Base-by-base conservation (phyloP, 1,284 basidiomycete species). In the Papiliotrema nemorosa region DNA sequence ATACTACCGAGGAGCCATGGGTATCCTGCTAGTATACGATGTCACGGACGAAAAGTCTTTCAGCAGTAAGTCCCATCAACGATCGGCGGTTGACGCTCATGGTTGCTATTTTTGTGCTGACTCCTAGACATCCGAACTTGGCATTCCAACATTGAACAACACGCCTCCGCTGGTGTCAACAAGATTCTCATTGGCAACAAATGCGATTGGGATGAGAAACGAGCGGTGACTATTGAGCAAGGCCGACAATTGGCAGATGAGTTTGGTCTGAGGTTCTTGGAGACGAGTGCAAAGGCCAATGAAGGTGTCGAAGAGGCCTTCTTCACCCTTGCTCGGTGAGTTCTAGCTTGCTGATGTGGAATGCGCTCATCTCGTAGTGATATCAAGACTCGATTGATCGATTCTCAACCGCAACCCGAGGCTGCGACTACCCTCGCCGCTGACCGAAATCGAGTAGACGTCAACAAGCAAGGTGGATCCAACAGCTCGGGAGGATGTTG, bases 1-100 rank as follows among this genome's bases (percentile, higher is more conserved):
- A n/a, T 99, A 99, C 78, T 99, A 99, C 80, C 87, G 96, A 63
- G 96, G 96, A 40, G 96, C 96, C 16, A 98, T 98, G 94, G 96
- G 96, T 49, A 99, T 98, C 68, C 80, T 99, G 50, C 82, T 99
- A 53, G 94, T 98, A 5, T 99, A 97, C 76, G 96, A 98, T 72
- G 92, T 98, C 36, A 98, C 96, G 26, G 94, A 98, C 75, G 91
- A 97, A 76, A 86, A 89, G 66, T 96, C 90, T 24, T 99, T 98
- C 79, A 88, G 91, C 73, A 97, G 94, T 72, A 14, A 26, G 10
- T 4, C 29, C 24, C 16, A 5, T 41, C 39, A n/a, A n/a, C n/a
- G n/a, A n/a, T 41, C 24, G 10, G 5, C 24, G 42, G 36, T 22
- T 47, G n/a, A n/a, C n/a, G n/a, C n/a, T n/a, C n/a, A n/a, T n/a